Evolutionary conservation across 2,329 filamentous ascomycete genomes (phyloP), one percentile per base, ranked within the genome.

Genomic region (Neofusicoccum cordaticola): DNA sequence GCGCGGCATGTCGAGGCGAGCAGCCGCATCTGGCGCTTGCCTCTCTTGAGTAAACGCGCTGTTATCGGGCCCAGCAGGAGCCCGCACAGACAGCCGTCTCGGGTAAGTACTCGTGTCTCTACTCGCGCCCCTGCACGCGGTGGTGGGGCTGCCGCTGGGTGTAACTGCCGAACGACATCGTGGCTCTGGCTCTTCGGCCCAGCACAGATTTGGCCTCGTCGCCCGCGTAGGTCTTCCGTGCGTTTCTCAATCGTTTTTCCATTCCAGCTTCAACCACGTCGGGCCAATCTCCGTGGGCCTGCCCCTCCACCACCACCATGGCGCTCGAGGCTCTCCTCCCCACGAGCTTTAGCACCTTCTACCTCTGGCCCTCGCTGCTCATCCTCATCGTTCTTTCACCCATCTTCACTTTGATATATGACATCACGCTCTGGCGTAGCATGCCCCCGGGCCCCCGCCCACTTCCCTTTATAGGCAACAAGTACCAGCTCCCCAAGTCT

Each of bases 401-500:
- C 4, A 7, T 65, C 15, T 41, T 61, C 22, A 42, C 41, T 6
- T 52, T 78, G 1, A 52, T 76, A 8, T 69, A 73, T 48, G 75
- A 78, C 64, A 52, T 74, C 17, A 66, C 70, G n/a, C 72, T 62
- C 44, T 79, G 72, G 71, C 64, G 65, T 1, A 75, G 77, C 53
- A 80, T 83, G 76, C 81, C 81, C 17, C 81, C 80, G 4, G 81
- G 82, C 6, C 81, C 81, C 1, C 75, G 69, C 2, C 80, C 81
- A 1, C 71, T 82, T 6, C 81, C 80, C 2, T 81, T 83, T 70
- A 67, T 83, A 15, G 81, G 74, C 50, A 76, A 75, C 65, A 75
- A 74, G 34, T 66, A 72, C 27, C 70, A 74, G 44, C 68, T 75
- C 3, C 69, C 72, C n/a, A 47, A 19, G 3, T 70, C 72, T n/a